Evolutionary conservation across 352 stramenopile species (phyloP).

Genomic region (Phytophthora kernoviae): DNA sequence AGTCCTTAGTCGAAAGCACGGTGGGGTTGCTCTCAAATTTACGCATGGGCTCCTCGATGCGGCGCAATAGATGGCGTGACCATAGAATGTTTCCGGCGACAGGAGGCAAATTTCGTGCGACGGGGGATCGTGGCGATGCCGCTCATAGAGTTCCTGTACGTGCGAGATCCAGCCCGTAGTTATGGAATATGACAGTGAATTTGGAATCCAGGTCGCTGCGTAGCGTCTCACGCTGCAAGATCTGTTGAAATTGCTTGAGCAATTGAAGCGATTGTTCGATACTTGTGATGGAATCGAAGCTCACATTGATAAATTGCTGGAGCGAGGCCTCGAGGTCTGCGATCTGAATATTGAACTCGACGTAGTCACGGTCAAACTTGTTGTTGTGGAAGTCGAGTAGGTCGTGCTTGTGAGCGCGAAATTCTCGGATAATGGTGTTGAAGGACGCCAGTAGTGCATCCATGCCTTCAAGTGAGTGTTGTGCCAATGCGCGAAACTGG

Average conservation of each 20-base stretch:
- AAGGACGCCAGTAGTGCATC: conserved; percentile 79
- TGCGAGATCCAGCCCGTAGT: conserved; percentile 89
- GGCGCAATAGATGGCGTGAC: conserved; percentile 80
- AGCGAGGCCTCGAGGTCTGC: conserved; percentile 85
- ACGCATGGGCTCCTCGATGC: conserved; percentile 90
- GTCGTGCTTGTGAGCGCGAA: conserved; percentile 83
- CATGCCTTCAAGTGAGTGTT: conserved; percentile 93
- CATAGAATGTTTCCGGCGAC: conserved; percentile 89
- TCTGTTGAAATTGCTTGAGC: conserved; percentile 89
- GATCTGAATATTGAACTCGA: conserved; percentile 95
- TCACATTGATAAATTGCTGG: conserved; percentile 92
- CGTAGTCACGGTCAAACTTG: conserved; percentile 94
- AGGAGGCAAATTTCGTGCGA: conserved; percentile 80
- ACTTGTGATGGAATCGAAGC: conserved; percentile 89
- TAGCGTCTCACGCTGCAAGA: conserved; percentile 86
- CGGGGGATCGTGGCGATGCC: conserved; percentile 85
- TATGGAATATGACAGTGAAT: conserved; percentile 92
- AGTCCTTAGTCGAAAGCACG: conserved; percentile 87
- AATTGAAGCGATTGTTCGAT: conserved; percentile 87
- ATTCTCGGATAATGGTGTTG: conserved; percentile 82
- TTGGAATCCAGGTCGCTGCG: conserved; percentile 87
- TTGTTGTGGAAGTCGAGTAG: conserved; percentile 90
- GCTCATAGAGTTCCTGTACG: conserved; percentile 88
- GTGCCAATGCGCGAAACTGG: conserved; percentile 89
- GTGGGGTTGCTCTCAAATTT: conserved; percentile 87